A percentile compares a stretch with the other conserved stretches of the same genome.
Evolutionary conservation across 2,329 filamentous ascomycete species (phyloP).

Genomic region (Gremmenia infestans): DNA sequence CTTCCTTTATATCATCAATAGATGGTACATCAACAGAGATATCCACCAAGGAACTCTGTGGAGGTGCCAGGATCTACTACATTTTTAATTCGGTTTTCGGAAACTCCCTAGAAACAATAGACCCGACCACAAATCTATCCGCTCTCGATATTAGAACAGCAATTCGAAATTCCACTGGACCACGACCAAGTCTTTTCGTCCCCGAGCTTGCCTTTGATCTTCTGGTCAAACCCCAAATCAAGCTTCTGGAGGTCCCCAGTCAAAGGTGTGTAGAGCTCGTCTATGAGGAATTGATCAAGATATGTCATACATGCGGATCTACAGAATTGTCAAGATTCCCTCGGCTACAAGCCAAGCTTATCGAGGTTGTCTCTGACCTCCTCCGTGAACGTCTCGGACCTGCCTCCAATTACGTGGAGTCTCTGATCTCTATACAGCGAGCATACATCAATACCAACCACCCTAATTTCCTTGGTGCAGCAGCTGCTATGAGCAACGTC

Average conservation of each 20-base stretch:
- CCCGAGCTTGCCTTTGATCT: slow-evolving; percentile 97
- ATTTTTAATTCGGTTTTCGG: slow-evolving; percentile 57
- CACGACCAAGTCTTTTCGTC: slow-evolving; percentile 91
- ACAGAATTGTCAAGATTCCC: slow-evolving; percentile 90
- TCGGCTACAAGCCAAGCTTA: slow-evolving; percentile 89
- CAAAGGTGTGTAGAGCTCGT: slow-evolving; percentile 97
- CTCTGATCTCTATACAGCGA: slow-evolving; percentile 91
- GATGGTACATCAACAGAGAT: slow-evolving; percentile 98
- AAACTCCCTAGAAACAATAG: slow-evolving; percentile 91
- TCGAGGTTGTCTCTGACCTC: slow-evolving; percentile 95
- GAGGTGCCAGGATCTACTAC: slow-evolving; percentile 32
- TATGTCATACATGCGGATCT: slow-evolving; percentile 96
- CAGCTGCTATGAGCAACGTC: slow-evolving; percentile 95
- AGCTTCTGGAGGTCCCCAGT: slow-evolving; percentile 88
- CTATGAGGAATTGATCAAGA: slow-evolving; percentile 98
- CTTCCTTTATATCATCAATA: slow-evolving; percentile 96
- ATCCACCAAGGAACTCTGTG: slow-evolving; percentile 70
- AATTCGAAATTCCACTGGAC: slow-evolving; percentile 95
- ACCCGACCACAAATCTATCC: slow-evolving; percentile 91
- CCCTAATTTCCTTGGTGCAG: slow-evolving; percentile 94
- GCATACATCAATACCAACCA: slow-evolving; percentile 99
- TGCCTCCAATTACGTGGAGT: slow-evolving; percentile 87
- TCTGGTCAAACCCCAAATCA: slow-evolving; percentile 97
- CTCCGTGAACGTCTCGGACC: slow-evolving; percentile 88
- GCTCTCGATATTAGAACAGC: slow-evolving; percentile 93